These are phyloP conservation scores for Pisolithus microcarpus DNA, from an alignment of 768 basidiomycete genomes.

Conservation along the genomic window DNA sequence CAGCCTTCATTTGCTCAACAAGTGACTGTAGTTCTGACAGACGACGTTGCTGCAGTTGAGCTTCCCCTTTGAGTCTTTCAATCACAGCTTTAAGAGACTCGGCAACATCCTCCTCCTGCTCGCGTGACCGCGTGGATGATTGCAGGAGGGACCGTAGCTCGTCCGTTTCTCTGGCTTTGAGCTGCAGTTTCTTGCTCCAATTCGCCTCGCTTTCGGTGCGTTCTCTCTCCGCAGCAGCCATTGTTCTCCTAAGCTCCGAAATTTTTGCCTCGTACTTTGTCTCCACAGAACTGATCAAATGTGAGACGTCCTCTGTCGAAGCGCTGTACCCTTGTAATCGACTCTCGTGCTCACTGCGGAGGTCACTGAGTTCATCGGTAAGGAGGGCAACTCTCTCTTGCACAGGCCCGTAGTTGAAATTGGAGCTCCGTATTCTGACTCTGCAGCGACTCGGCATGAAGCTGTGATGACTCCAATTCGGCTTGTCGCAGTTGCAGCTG, in stretches of 20 bases:
- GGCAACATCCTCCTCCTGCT: conserved; percentile 49
- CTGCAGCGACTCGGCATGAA: conserved; percentile 66
- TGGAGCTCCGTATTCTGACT: conserved; percentile 78
- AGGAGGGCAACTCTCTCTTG: conserved; percentile 66
- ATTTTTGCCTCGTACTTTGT: conserved; percentile 71
- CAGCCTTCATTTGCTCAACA: conserved; percentile 43
- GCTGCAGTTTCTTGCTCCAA: conserved; percentile 79
- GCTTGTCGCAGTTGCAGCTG: conserved; percentile 83
- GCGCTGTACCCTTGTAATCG: conserved; percentile 36
- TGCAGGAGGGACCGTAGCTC: conserved; percentile 55
- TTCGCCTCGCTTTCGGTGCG: conserved; percentile 81
- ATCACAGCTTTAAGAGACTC: conserved; percentile 49
- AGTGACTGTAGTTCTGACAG: conserved; percentile 49
- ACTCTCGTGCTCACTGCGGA: conserved; percentile 50
- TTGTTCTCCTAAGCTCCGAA: conserved; percentile 58
- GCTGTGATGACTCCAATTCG: conserved; percentile 78
- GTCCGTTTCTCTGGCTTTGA: conserved; percentile 74
- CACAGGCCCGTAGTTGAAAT: conserved; percentile 77
- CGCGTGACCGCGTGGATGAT: conserved; percentile 49
- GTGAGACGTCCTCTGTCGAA: conserved; percentile 60
- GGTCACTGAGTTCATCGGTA: conserved; percentile 62
- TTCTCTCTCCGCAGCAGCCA: conserved; percentile 69
- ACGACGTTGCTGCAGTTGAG: conserved; percentile 42
- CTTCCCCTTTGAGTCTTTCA: conserved; percentile 41
- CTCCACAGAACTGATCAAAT: conserved; percentile 67